Conservation (phyloP, 352 stramenopile genomes). For the Thraustochytrium sp. region DNA sequence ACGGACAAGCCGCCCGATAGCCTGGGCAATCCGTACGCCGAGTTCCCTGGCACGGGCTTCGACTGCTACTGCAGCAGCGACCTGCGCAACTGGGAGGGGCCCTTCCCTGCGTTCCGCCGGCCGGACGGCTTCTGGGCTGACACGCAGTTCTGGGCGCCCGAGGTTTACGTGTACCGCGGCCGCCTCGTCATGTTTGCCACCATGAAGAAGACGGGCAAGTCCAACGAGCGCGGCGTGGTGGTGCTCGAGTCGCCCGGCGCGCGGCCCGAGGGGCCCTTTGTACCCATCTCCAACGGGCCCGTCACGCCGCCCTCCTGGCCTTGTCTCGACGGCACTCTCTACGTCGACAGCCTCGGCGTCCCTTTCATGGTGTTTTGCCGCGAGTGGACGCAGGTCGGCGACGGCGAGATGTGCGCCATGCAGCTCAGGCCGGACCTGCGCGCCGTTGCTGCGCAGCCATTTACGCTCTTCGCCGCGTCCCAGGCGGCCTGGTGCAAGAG, state of each 20-base stretch:
- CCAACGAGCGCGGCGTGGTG: slow-evolving; percentile 23
- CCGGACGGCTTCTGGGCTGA: slow-evolving; percentile 10
- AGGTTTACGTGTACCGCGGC: slow-evolving; percentile 9
- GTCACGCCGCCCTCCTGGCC: slow-evolving; percentile 15
- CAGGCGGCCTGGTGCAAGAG: slow-evolving; percentile 34
- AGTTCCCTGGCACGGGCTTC: slow-evolving; percentile 24
- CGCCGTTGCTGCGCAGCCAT: neutral
- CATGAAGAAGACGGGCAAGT: slow-evolving; percentile 39
- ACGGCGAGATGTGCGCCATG: slow-evolving; percentile 35
- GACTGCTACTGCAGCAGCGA: slow-evolving; percentile 29
- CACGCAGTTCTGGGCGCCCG: slow-evolving; percentile 27
- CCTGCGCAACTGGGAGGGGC: slow-evolving; percentile 6
- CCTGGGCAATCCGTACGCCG: slow-evolving; percentile 25
- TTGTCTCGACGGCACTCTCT: slow-evolving; percentile 23
- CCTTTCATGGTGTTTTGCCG: slow-evolving; percentile 39
- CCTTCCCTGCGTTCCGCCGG: neutral
- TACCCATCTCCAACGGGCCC: slow-evolving; percentile 3
- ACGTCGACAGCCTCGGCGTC: neutral
- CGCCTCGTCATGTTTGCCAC: slow-evolving; percentile 33
- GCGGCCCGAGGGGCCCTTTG: slow-evolving; percentile 11
- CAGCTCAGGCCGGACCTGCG: neutral
- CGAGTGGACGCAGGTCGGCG: slow-evolving; percentile 37
- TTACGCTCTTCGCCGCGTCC: slow-evolving; percentile 12
- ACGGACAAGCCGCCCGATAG: slow-evolving; percentile 20
- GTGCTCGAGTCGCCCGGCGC: slow-evolving; percentile 2